These are phyloP conservation scores for Lactarius sp. DNA, from an alignment of 768 basidiomycete genomes.

Conservation along the genomic window DNA sequence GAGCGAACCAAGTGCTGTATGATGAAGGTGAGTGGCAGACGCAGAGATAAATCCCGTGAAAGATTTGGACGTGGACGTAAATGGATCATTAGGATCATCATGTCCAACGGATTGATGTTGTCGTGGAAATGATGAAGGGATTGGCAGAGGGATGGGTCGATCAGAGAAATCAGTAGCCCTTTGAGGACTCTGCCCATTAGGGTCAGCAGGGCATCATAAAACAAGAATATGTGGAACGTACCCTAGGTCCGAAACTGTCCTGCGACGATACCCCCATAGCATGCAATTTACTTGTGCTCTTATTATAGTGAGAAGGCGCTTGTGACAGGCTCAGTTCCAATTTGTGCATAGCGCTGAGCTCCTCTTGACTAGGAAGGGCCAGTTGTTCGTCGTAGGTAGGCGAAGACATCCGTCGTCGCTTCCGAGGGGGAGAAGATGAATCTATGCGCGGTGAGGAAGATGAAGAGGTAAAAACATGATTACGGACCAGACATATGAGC, in stretches of 20 bases:
- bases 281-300: background rate
- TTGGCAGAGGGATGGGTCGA: background rate
- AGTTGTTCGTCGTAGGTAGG: constrained; percentile 47
- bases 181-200: background rate
- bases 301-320: background rate
- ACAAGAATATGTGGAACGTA: background rate
- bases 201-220: background rate
- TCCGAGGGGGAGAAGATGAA: constrained; percentile 42
- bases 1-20: background rate
- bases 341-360: constrained; percentile 4
- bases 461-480: background rate
- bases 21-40: background rate
- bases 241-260: background rate
- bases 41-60: constrained; percentile 8
- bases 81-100: constrained; percentile 17
- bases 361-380: constrained; percentile 44
- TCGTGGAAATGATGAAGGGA: background rate
- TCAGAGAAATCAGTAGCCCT: background rate
- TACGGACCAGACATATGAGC: constrained; percentile 4
- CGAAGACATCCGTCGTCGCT: constrained; percentile 58
- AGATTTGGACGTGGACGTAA: constrained; percentile 3
- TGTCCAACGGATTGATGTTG: background rate
- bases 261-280: background rate
- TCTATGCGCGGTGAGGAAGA: constrained; percentile 15
- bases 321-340: constrained; percentile 17